Evolutionary conservation across 306 rosid genomes (phyloP).

Genomic region (Lathyrus tuberosus): DNA sequence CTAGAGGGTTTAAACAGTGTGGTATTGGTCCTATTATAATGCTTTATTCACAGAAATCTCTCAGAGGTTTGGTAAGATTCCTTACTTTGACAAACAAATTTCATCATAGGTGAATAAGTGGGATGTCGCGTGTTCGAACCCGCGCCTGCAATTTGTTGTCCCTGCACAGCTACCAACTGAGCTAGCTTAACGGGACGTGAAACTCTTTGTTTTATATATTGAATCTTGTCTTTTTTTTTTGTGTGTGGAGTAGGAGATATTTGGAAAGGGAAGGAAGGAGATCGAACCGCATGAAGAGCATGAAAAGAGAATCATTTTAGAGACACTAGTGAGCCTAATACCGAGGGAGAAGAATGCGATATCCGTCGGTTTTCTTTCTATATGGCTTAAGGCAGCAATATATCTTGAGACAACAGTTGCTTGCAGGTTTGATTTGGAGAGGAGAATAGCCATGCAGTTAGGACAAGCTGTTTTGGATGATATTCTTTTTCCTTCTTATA

Average conservation of each 20-base stretch:
- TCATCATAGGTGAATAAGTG: no score
- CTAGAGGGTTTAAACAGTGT: conserved; percentile 78
- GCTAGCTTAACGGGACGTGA: no score
- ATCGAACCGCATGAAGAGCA: conserved; percentile 72
- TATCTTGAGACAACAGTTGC: conserved; percentile 80
- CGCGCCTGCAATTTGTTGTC: no score
- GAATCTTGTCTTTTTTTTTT: neutral
- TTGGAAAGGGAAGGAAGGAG: conserved; percentile 78
- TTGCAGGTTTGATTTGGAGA: conserved; percentile 91
- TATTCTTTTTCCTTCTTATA: conserved; percentile 77
- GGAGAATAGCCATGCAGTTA: conserved; percentile 74
- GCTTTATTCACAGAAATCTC: conserved; percentile 91
- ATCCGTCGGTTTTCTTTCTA: conserved; percentile 84
- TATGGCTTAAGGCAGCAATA: conserved; percentile 81
- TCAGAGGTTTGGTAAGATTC: conserved; percentile 87
- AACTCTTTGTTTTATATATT: neutral
- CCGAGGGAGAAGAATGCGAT: conserved; percentile 77
- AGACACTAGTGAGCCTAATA: conserved; percentile 82
- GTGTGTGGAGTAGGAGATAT: conserved; percentile 61
- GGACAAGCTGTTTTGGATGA: conserved; percentile 84
- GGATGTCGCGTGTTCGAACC: no score
- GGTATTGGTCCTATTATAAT: conserved; percentile 82
- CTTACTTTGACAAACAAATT: no score
- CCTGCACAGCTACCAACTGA: no score
- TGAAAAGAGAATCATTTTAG: conserved; percentile 81